A percentile compares a stretch with the other conserved stretches of the same genome.
Conservation (phyloP, 768 basidiomycete species). For the Russula foetens region DNA sequence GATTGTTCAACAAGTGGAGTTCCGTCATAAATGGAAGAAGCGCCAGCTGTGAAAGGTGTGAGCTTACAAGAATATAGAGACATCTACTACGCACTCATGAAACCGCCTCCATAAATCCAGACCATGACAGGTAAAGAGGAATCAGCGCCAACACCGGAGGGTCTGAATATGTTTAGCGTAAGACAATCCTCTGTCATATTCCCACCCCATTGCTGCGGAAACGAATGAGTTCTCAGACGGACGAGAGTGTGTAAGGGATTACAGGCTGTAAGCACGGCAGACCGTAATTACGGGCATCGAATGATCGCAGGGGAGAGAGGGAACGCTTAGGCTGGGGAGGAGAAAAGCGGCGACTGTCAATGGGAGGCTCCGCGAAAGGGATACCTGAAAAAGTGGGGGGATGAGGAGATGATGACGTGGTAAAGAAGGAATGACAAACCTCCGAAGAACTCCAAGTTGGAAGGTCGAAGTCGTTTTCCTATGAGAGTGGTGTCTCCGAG, state of each 20-base stretch:
- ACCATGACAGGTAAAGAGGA: too few relatives aligned
- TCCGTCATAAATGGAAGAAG: slow-evolving; percentile 3
- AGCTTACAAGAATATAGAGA: not conserved
- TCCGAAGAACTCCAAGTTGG: slow-evolving; percentile 27
- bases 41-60: not conserved
- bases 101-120: slow-evolving; percentile 38
- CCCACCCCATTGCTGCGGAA: not conserved
- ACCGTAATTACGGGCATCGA: slow-evolving; percentile 28
- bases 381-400: slow-evolving; percentile 23
- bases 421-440: slow-evolving; percentile 10
- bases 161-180: too few relatives aligned
- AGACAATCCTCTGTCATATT: slow-evolving; percentile 40
- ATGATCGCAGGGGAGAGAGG: slow-evolving; percentile 19
- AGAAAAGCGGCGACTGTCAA: too few relatives aligned
- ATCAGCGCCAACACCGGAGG: slow-evolving; percentile 24
- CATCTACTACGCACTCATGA: slow-evolving; percentile 12
- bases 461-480: slow-evolving; percentile 15
- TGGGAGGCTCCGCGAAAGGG: too few relatives aligned
- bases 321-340: too few relatives aligned
- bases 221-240: not conserved
- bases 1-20: slow-evolving; percentile 2
- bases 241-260: not conserved
- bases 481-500: too few relatives aligned
- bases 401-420: not conserved
- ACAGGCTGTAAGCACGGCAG: slow-evolving; percentile 26